phyloP scores from a whole-genome alignment of 202 grass and related monocot genomes.

The Zoysia matrella region DNA sequence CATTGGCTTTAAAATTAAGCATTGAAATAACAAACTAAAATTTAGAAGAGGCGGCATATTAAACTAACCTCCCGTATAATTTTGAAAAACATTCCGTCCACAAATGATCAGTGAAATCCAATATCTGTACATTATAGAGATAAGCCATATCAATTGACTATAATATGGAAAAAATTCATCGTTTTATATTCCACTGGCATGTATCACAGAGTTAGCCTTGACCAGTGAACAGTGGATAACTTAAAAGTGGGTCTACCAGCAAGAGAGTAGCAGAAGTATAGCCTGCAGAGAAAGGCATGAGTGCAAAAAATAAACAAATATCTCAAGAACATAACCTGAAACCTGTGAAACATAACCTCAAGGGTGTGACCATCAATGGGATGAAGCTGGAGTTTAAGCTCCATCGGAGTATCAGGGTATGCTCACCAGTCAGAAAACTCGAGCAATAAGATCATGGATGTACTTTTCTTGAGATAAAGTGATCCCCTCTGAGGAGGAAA shows the following conservation, averaged over 20 bases:
- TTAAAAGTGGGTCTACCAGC: constrained; percentile 9
- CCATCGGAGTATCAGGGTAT: no score
- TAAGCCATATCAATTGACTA: constrained; percentile 29
- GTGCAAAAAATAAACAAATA: constrained; percentile 14
- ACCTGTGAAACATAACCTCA: no score
- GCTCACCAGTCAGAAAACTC: no score
- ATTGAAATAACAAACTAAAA: constrained; percentile 27
- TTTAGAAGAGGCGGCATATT: constrained; percentile 35
- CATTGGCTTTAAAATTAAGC: constrained; percentile 38
- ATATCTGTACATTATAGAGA: constrained; percentile 62
- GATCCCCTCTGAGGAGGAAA: no score
- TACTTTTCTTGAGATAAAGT: no score
- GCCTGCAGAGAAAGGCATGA: background rate
- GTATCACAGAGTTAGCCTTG: constrained; percentile 21
- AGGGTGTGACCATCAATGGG: no score
- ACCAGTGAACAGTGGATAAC: constrained; percentile 13
- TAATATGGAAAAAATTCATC: background rate
- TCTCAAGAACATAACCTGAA: constrained; percentile 15
- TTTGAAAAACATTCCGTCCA: constrained; percentile 96
- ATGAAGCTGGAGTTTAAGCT: no score
- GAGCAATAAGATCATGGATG: no score
- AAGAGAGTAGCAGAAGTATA: constrained; percentile 9
- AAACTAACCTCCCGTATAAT: constrained; percentile 75
- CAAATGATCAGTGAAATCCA: constrained; percentile 97
- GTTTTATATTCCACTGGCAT: constrained; percentile 2